These are phyloP conservation scores for Helminthosporium solani DNA, from an alignment of 2,329 filamentous ascomycete genomes.

Conservation along the genomic window DNA sequence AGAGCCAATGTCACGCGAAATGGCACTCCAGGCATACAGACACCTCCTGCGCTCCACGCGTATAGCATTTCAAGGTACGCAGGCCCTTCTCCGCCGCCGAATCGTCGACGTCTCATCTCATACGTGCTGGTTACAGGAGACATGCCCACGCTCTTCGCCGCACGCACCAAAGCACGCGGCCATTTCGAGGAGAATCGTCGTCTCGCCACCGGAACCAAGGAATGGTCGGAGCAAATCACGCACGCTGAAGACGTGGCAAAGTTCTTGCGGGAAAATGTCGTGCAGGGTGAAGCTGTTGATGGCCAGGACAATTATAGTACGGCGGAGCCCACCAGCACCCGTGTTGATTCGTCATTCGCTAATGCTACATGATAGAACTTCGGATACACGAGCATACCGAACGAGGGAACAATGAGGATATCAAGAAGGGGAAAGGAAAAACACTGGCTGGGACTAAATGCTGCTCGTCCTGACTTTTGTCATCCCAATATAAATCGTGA, in stretches of 20 bases:
- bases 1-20: constrained; percentile 27
- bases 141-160: constrained; percentile 64
- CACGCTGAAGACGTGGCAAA: constrained; percentile 81
- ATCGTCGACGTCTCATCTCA: constrained; percentile 9
- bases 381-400: constrained; percentile 91
- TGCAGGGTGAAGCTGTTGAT: constrained; percentile 69
- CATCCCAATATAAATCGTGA: constrained; percentile 29
- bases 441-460: constrained; percentile 41
- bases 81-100: neutral
- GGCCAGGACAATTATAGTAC: constrained; percentile 61
- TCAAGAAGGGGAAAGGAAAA: constrained; percentile 62
- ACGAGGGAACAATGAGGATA: constrained; percentile 86
- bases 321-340: constrained; percentile 31
- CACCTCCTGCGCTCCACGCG: constrained; percentile 76
- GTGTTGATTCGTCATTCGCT: constrained; percentile 9
- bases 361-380: constrained; percentile 59
- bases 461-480: constrained; percentile 40
- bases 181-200: constrained; percentile 70
- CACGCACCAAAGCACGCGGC: constrained; percentile 69
- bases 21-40: constrained; percentile 78
- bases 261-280: constrained; percentile 79
- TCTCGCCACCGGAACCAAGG: constrained; percentile 59
- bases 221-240: constrained; percentile 64
- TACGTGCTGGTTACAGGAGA: too few relatives aligned
- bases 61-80: constrained; percentile 77